Evolutionary conservation across 1,139 yeast genomes (phyloP), one percentile per base, ranked within the genome.

Genomic region (Scheffersomyces titani): DNA sequence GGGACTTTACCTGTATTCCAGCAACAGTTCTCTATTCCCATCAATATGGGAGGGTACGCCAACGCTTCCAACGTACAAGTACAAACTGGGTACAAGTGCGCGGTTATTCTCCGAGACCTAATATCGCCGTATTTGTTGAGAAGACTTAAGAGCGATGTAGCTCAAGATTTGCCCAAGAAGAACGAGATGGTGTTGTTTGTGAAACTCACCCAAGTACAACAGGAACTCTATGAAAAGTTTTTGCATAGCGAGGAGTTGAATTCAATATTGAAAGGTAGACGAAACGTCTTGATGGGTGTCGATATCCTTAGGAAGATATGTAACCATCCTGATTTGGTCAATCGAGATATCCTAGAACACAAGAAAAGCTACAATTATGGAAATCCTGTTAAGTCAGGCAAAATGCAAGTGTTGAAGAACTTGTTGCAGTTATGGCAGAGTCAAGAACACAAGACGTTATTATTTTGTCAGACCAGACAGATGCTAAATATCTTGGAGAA

Each of bases 21-120:
- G 69, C 89, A 85, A 56, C 97, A 94, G 68, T 94, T 94, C 70
- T 89, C 97, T 1, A 80, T 88, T 2, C 99, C 99, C 0, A 96
- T 94, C 49, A 93, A 92, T 66, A 83, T 91, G 72, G 99, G 99
- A n/a, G 99, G 99, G 0, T 94, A 96, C 72, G 97, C 99, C 2
- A 94, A 94, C 75, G 99, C 99, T 0, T 88, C 96, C 1, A 94
- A 94, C 70, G 85, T 94, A 4, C 98, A 96, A 68, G 98, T 96
- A 0, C 98, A 94, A 69, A 89, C 98, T 0, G 98, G 98, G 1
- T 93, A 90, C 69, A 92, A 92, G 70, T 94, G 98, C 77, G 99
- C 99, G 0, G 96, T 93, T 7, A 89, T 94, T 1, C 73, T 94
- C 53, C 80, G 97, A 55, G 97, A 94, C 65, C 74, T 94, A 63